Percentiles rank a stretch among this genome's conserved stretches.
These are phyloP conservation scores for Neonectria faginata DNA, from an alignment of 2,329 filamentous ascomycete species.

Conservation along the genomic window DNA sequence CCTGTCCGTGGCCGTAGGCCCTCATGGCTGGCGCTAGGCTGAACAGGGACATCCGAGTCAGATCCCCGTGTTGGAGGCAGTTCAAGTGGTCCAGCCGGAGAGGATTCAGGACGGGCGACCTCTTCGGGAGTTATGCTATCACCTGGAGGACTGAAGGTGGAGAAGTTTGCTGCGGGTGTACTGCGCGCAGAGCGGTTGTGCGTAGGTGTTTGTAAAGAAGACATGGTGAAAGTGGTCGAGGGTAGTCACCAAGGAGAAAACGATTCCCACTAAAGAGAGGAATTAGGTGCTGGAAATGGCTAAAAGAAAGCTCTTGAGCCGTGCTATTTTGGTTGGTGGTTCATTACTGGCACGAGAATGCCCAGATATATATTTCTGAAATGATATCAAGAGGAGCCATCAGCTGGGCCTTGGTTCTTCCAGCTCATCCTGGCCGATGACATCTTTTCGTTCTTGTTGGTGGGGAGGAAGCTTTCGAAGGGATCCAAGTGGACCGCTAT, in stretches of 20 bases:
- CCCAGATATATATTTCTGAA: conserved; percentile 39
- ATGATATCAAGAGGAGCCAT: background rate
- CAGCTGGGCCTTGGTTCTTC: conserved; percentile 38
- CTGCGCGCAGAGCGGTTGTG: conserved; percentile 41
- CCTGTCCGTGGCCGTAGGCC: conserved; percentile 32
- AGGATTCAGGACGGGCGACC: conserved; percentile 28
- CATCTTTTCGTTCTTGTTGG: conserved; percentile 34
- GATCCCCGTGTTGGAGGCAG: conserved; percentile 25
- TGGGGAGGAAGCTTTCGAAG: conserved; percentile 35
- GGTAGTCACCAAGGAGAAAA: conserved; percentile 2
- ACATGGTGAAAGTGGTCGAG: conserved; percentile 30
- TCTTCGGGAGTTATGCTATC: conserved; percentile 25
- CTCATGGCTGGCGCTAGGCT: conserved; percentile 37
- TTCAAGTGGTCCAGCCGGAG: conserved; percentile 27
- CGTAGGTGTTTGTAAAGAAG: conserved; percentile 34
- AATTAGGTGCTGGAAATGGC: background rate
- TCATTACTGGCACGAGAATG: conserved; percentile 3
- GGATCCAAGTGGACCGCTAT: conserved; percentile 26
- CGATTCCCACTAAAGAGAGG: background rate
- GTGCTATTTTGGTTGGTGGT: background rate
- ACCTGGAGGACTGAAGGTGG: conserved; percentile 36
- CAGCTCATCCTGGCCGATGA: conserved; percentile 42
- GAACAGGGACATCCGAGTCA: conserved; percentile 39
- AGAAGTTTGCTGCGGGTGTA: conserved; percentile 37
- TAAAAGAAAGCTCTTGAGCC: background rate